These are phyloP conservation scores for Centaurea solstitialis DNA, from an alignment of 129 eudicot genomes.

Conservation along the genomic window DNA sequence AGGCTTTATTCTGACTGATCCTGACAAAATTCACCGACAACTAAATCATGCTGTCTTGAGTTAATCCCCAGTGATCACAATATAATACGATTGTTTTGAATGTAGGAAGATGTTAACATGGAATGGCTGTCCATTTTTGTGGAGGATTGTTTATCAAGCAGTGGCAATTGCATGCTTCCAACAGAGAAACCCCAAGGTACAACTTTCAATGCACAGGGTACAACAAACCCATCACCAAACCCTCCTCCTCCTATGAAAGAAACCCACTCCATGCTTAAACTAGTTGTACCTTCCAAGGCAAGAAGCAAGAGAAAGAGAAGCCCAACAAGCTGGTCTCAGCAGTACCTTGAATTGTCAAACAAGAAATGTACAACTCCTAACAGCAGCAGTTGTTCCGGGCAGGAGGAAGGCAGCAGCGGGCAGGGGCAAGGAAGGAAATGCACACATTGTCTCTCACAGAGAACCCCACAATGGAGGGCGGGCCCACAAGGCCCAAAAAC, in stretches of 20 bases:
- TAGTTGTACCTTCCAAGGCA: constrained; percentile 46
- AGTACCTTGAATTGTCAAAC: constrained; percentile 11
- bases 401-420: constrained; percentile 26
- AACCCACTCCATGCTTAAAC: constrained; percentile 23
- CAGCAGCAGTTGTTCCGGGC: constrained; percentile 13
- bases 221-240: constrained; percentile 14
- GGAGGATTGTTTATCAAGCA: constrained; percentile 59
- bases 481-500: constrained; percentile 68
- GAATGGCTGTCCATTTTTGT: constrained; percentile 65
- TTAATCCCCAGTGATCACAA: no score
- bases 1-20: no score
- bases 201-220: constrained; percentile 4
- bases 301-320: constrained; percentile 41
- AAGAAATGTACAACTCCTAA: constrained; percentile 28
- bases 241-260: not conserved
- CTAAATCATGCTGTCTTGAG: no score
- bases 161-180: constrained; percentile 39
- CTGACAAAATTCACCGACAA: no score
- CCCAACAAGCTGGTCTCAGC: constrained; percentile 26
- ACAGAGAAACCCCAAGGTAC: constrained; percentile 27
- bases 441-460: constrained; percentile 54
- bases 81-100: not conserved
- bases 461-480: constrained; percentile 65
- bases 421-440: constrained; percentile 52
- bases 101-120: constrained; percentile 49